Conservation (phyloP, 1,284 basidiomycete genomes). For the Sporisorium iseilematis-ciliati region DNA sequence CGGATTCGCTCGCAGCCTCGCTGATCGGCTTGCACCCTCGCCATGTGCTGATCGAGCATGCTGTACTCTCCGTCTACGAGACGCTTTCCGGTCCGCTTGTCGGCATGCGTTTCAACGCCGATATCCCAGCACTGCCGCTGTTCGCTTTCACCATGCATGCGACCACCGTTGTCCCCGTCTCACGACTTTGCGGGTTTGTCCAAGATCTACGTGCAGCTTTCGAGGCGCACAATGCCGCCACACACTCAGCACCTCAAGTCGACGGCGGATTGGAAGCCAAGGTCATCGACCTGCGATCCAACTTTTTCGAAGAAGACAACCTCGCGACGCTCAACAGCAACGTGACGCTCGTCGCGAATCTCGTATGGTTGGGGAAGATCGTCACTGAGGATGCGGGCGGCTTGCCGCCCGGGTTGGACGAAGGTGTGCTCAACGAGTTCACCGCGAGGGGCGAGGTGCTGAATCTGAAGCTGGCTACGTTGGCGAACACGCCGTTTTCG, state of each 20-base stretch:
- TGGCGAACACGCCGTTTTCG: constrained; percentile 39
- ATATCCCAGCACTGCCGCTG: constrained; percentile 19
- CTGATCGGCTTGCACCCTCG: constrained; percentile 30
- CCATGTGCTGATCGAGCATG: constrained; percentile 39
- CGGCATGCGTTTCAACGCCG: constrained; percentile 22
- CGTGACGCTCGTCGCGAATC: constrained; percentile 45
- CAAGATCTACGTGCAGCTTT: constrained; percentile 37
- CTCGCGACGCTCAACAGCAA: constrained; percentile 32
- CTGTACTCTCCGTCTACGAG: constrained; percentile 39
- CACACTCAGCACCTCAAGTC: background rate
- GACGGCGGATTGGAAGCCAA: constrained; percentile 25
- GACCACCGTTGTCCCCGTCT: constrained; percentile 41
- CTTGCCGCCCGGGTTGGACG: constrained; percentile 22
- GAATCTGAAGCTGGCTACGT: constrained; percentile 28
- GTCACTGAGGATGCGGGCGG: constrained; percentile 15
- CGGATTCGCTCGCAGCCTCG: constrained; percentile 24
- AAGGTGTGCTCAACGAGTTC: constrained; percentile 25
- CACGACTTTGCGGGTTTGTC: constrained; percentile 46
- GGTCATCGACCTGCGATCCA: constrained; percentile 3
- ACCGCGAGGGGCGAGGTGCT: constrained; percentile 31
- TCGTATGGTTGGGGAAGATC: constrained; percentile 46
- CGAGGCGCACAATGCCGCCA: constrained; percentile 27
- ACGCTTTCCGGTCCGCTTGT: constrained; percentile 23
- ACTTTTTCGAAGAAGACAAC: constrained; percentile 47
- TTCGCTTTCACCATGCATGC: constrained; percentile 43